phyloP scores from a whole-genome alignment of 2,329 filamentous ascomycete genomes.

The Golovinomyces cichoracearum region DNA sequence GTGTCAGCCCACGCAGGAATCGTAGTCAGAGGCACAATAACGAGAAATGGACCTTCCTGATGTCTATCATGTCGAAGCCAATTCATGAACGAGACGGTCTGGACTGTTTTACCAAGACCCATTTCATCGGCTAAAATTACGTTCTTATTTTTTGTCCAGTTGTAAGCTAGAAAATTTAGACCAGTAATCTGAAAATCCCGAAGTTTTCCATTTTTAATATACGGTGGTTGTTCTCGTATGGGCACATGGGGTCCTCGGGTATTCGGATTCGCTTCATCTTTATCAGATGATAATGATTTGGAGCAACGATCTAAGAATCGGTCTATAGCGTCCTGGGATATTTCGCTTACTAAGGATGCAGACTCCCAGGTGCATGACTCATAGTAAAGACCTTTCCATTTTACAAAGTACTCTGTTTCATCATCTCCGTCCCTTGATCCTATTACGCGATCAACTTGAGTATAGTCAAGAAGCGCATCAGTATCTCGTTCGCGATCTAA shows the following conservation, averaged over 20 bases:
- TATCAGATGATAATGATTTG: slow-evolving; percentile 56
- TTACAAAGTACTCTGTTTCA: slow-evolving; percentile 71
- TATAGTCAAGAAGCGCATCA: slow-evolving; percentile 71
- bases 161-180: slow-evolving; percentile 82
- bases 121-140: slow-evolving; percentile 97
- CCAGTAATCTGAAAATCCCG: slow-evolving; percentile 84
- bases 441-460: slow-evolving; percentile 79
- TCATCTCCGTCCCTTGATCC: slow-evolving; percentile 56
- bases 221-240: slow-evolving; percentile 57
- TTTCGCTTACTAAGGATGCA: slow-evolving; percentile 44
- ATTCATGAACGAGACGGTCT: slow-evolving; percentile 89
- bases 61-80: slow-evolving; percentile 76
- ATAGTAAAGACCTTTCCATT: slow-evolving; percentile 88
- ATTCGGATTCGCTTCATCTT: slow-evolving; percentile 45
- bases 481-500: slow-evolving; percentile 81
- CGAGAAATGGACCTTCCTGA: slow-evolving; percentile 85
- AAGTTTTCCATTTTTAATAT: slow-evolving; percentile 61
- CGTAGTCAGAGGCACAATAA: slow-evolving; percentile 89
- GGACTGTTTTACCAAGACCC: slow-evolving; percentile 93
- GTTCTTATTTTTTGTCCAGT: slow-evolving; percentile 84
- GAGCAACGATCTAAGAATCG: slow-evolving; percentile 65
- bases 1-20: slow-evolving; percentile 97
- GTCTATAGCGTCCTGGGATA: slow-evolving; percentile 75
- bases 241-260: slow-evolving; percentile 48
- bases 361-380: slow-evolving; percentile 88